Conservation (phyloP, 139 green algal genomes). For the Chlamydomonas asymmetrica region DNA sequence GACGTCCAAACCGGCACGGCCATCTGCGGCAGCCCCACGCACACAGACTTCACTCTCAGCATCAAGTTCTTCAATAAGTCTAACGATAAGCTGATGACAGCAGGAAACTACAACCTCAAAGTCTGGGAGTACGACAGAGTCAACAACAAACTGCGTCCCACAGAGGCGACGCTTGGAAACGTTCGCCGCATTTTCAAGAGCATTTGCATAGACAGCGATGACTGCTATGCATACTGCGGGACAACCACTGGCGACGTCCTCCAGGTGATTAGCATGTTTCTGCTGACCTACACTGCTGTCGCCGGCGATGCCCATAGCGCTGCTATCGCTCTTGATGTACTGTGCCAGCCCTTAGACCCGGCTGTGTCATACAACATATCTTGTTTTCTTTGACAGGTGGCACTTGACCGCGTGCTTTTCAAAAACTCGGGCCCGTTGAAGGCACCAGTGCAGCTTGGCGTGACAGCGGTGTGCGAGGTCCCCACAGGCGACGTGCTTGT, state of each 20-base stretch:
- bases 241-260: constrained; percentile 80
- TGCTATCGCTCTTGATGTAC: too few relatives aligned
- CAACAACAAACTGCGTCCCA: constrained; percentile 73
- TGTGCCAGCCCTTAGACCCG: too few relatives aligned
- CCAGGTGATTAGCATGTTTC: constrained; percentile 43
- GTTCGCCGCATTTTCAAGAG: constrained; percentile 66
- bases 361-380: too few relatives aligned
- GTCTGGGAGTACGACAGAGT: constrained; percentile 78
- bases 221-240: constrained; percentile 74
- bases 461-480: constrained; percentile 42
- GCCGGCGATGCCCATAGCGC: neutral
- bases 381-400: constrained; percentile 46
- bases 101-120: constrained; percentile 67
- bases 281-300: constrained; percentile 1
- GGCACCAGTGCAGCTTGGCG: constrained; percentile 50
- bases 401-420: constrained; percentile 60
- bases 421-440: constrained; percentile 70
- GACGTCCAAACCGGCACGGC: constrained; percentile 72
- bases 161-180: constrained; percentile 69
- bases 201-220: constrained; percentile 61
- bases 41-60: constrained; percentile 62
- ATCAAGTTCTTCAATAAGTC: constrained; percentile 78
- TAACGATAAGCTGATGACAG: constrained; percentile 69
- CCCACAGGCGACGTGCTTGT: constrained; percentile 57
- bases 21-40: constrained; percentile 80